Percentiles rank a stretch among this genome's conserved stretches.
phyloP scores from a whole-genome alignment of 1,139 yeast species.

The Diutina scorzettiae region DNA sequence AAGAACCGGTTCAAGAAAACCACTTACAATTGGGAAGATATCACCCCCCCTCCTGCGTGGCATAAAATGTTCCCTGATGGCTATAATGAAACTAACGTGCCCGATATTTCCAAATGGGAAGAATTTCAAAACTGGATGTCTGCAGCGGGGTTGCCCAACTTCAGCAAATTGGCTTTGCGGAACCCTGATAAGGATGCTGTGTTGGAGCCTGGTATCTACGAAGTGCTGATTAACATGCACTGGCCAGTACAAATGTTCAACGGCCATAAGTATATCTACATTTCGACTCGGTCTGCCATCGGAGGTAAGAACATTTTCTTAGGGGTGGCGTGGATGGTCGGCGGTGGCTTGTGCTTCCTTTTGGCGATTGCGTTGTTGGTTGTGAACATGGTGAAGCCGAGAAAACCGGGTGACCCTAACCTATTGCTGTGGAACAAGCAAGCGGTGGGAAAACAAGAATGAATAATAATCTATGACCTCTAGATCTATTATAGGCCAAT shows the following conservation, averaged over 20 bases:
- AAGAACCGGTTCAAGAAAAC: slow-evolving; percentile 72
- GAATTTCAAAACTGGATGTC: slow-evolving; percentile 98
- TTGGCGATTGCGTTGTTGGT: slow-evolving; percentile 48
- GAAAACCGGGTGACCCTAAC: slow-evolving; percentile 64
- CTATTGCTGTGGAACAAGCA: slow-evolving; percentile 57
- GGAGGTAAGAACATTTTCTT: slow-evolving; percentile 87
- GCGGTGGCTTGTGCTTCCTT: slow-evolving; percentile 75
- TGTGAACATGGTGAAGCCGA: slow-evolving; percentile 53
- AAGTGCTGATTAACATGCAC: slow-evolving; percentile 63
- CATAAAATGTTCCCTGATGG: slow-evolving; percentile 74
- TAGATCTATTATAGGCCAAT: too few relatives aligned
- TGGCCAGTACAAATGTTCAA: slow-evolving; percentile 79
- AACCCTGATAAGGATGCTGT: slow-evolving; percentile 46
- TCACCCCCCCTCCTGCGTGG: slow-evolving; percentile 98
- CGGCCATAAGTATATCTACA: slow-evolving; percentile 70
- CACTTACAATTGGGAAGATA: slow-evolving; percentile 50
- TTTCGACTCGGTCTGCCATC: slow-evolving; percentile 75
- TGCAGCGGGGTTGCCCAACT: slow-evolving; percentile 80
- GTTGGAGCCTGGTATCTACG: slow-evolving; percentile 57
- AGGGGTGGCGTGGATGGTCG: slow-evolving; percentile 84
- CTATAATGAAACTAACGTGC: slow-evolving; percentile 72
- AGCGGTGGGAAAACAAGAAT: neutral
- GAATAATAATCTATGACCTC: neutral
- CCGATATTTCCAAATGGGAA: slow-evolving; percentile 66
- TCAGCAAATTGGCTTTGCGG: slow-evolving; percentile 70